Conservation (phyloP, 2,329 filamentous ascomycete genomes). For the Trichoderma arundinaceum region DNA sequence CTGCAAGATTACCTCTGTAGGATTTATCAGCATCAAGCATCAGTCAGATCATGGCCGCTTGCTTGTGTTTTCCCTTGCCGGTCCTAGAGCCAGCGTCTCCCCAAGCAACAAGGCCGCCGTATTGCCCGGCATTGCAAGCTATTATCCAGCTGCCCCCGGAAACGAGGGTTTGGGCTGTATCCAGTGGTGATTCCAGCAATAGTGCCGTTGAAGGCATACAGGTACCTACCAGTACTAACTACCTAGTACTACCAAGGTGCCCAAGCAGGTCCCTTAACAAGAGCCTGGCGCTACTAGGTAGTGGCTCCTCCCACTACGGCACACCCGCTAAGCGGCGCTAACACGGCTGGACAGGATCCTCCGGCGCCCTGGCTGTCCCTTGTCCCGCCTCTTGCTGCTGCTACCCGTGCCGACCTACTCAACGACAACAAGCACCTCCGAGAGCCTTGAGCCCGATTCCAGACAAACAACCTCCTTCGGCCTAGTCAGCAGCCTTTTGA, state of each 20-base stretch:
- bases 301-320: too few species aligned
- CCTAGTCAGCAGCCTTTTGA: slow-evolving; percentile 10
- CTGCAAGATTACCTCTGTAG: too few species aligned
- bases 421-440: slow-evolving; percentile 12
- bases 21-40: slow-evolving; percentile 9
- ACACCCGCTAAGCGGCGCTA: slow-evolving; percentile 16
- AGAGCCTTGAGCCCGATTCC: not conserved
- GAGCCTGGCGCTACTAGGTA: too few species aligned
- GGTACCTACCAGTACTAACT: too few species aligned
- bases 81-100: not conserved
- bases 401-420: not conserved
- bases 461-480: slow-evolving; percentile 6
- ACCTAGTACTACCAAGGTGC: too few species aligned
- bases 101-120: not conserved
- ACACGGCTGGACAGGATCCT: slow-evolving; percentile 17
- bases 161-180: too few species aligned
- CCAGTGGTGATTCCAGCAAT: too few species aligned
- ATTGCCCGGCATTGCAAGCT: not conserved
- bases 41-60: not conserved
- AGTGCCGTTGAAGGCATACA: too few species aligned
- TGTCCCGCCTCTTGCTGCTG: slow-evolving; percentile 10
- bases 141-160: too few species aligned
- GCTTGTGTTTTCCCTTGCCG: not conserved
- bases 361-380: slow-evolving; percentile 2
- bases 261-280: too few species aligned